Evolutionary conservation across 495 filamentous ascomycete genomes (phyloP), one percentile per base, ranked within the genome.

Genomic region (Penicillium cataractarum): DNA sequence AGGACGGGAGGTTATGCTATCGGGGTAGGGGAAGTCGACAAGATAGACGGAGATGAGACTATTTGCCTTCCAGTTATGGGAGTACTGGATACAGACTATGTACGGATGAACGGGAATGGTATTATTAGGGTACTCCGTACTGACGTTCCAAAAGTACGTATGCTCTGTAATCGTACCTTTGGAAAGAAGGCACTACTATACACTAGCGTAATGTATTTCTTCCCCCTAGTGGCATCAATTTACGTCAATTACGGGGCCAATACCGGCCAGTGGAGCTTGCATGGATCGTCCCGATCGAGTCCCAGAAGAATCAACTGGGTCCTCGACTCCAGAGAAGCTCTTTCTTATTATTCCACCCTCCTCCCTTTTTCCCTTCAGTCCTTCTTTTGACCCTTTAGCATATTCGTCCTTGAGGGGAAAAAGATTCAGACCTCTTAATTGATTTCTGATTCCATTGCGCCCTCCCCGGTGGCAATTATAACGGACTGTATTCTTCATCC

Each of bases 241-340:
- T 39, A 59, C 57, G 32, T 27, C 29, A 26, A 59, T 48, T 48
- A 54, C 51, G 51, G 51, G 46, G 44, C 5, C 24, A 51, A 39
- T 32, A 58, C 32, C 40, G 46, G 27, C 31, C 42, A 24, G 69
- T 71, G 69, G 69, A 63, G 60, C 24, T 51, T 42, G 55, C 62
- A 58, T 67, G 60, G 70, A 72, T 72, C 70, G 65, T 68, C 70
- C 67, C 68, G 70, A 72, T 72, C 70, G 70, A 72, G 64, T 65
- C 67, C 70, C 61, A 62, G 59, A 59, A 68, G 64, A 67, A 66
- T 65, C 63, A 70, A 65, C 55, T 60, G 64, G 64, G 55, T 66
- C 62, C 65, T 66, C 33, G 61, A 61, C 63, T 63, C 65, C 54
- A 60, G 57, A 65, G 35, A 54, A 74, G 62, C 59, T 70, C 61